Conservation (phyloP, 305 asterid species). For the Fraxinus paxiana region DNA sequence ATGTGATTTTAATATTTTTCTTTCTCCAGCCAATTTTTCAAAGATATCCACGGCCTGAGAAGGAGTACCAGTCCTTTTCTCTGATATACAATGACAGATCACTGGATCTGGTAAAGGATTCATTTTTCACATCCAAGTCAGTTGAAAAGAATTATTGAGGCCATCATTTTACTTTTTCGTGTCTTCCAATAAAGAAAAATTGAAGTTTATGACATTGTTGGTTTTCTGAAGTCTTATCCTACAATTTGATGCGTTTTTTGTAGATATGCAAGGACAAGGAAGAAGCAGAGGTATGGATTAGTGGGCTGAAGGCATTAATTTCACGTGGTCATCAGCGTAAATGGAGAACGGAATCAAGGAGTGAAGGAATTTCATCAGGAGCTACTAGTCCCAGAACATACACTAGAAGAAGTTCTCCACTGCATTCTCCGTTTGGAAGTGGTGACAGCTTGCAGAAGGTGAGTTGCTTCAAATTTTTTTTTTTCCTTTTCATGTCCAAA, state of each 20-base stretch:
- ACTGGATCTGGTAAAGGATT: constrained; percentile 61
- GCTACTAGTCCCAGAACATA: constrained; percentile 71
- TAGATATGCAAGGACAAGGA: constrained; percentile 83
- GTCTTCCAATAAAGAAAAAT: background rate
- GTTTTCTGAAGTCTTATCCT: background rate
- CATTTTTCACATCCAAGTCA: constrained; percentile 15
- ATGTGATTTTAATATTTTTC: constrained; percentile 18
- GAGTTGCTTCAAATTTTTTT: constrained; percentile 19
- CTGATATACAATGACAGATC: constrained; percentile 74
- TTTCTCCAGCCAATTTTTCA: constrained; percentile 66
- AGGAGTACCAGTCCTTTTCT: constrained; percentile 78
- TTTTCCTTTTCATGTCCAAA: background rate
- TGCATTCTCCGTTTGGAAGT: constrained; percentile 65
- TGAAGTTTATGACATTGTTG: background rate
- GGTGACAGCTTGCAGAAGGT: constrained; percentile 65
- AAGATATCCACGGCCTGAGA: constrained; percentile 78
- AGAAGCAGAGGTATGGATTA: constrained; percentile 88
- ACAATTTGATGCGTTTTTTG: background rate
- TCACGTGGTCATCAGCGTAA: constrained; percentile 67
- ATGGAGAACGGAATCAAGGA: constrained; percentile 71
- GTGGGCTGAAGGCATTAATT: constrained; percentile 73
- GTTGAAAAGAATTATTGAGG: constrained; percentile 8
- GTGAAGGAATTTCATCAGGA: constrained; percentile 73
- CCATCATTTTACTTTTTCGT: constrained; percentile 6
- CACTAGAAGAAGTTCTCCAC: constrained; percentile 66